A percentile compares a stretch with the other conserved stretches of the same genome.
Conservation (phyloP, 176 grass and related monocot species). For the maize (Zea mays) region Zm-B73-REFERENCE-NAM-5.0 NC_050105.1:140689501-140690000, state of each 20-base stretch:
- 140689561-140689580: no score
- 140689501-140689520: no score
- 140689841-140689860: conserved; percentile 26
- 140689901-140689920: conserved; percentile 94
- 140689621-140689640: no score
- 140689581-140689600: no score
- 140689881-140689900: conserved; percentile 40
- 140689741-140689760: not conserved
- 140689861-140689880: conserved; percentile 21
- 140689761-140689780: not conserved
- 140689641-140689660: no score
- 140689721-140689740: not conserved
- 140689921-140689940: conserved; percentile 99
- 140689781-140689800: not conserved
- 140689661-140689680: no score
- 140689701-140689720: not conserved
- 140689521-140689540: no score
- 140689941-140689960: conserved; percentile 92
- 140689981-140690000: conserved; percentile 87
- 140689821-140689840: not conserved
- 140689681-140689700: no score
- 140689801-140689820: not conserved
- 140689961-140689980: conserved; percentile 93
- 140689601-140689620: no score
- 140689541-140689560: no score